Evolutionary conservation across 495 filamentous ascomycete species (phyloP).

Genomic region (Penicillium nucicola): DNA sequence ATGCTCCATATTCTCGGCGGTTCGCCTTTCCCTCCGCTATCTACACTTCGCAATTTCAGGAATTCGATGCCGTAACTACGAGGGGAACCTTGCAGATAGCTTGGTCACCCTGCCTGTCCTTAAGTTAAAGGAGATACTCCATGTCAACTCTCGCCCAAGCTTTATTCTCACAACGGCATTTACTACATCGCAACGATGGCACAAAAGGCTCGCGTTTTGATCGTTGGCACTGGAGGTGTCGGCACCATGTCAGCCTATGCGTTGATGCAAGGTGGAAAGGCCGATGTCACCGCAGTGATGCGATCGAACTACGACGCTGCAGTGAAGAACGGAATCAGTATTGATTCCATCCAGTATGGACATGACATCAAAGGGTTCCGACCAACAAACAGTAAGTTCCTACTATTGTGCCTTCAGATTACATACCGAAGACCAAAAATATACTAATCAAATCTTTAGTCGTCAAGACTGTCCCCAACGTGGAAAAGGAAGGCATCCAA

Average conservation of each 20-base stretch:
- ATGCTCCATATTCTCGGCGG: no score
- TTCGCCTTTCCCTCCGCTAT: no score
- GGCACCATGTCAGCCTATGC: conserved; percentile 50
- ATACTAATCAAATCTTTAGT: conserved; percentile 21
- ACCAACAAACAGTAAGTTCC: conserved; percentile 4
- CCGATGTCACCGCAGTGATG: conserved; percentile 46
- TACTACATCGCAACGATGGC: no score
- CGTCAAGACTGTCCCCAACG: conserved; percentile 35
- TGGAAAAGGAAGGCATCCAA: conserved; percentile 16
- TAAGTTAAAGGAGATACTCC: no score
- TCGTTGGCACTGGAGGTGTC: conserved; percentile 53
- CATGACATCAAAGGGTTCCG: conserved; percentile 16
- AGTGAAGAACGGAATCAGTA: conserved; percentile 44
- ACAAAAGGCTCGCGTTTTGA: conserved; percentile 5
- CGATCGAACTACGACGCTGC: conserved; percentile 54
- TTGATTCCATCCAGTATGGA: conserved; percentile 43
- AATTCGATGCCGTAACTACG: no score
- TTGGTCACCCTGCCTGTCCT: no score
- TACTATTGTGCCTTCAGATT: no score
- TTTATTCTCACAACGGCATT: no score
- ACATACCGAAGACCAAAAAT: no score
- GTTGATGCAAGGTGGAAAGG: conserved; percentile 36
- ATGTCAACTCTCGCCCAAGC: no score
- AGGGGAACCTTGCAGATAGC: no score
- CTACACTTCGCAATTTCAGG: no score